phyloP scores from a whole-genome alignment of 805 yeast genomes.

The Lachancea cidri region DNA sequence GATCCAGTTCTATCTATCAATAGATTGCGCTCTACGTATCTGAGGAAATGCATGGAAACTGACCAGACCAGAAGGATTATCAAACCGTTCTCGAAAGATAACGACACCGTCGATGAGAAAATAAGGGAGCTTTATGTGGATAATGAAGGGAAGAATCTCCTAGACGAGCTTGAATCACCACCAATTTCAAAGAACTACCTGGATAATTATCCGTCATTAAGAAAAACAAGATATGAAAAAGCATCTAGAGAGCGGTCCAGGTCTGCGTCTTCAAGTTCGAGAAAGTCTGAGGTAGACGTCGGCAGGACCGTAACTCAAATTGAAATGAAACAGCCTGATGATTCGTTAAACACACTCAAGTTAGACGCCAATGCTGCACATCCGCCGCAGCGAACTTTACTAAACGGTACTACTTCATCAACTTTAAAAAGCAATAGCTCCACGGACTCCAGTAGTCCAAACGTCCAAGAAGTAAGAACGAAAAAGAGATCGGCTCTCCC shows the following conservation, averaged over 20 bases:
- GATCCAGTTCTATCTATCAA: conserved; percentile 26
- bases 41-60: conserved; percentile 24
- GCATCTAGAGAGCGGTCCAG: background rate
- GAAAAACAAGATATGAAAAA: conserved; percentile 4
- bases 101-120: conserved; percentile 9
- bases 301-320: background rate
- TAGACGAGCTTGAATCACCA: conserved; percentile 26
- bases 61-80: conserved; percentile 30
- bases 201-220: conserved; percentile 2
- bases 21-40: conserved; percentile 27
- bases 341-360: background rate
- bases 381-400: background rate
- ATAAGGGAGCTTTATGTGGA: conserved; percentile 16
- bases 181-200: conserved; percentile 21
- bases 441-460: background rate
- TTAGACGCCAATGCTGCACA: background rate
- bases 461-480: conserved; percentile 9
- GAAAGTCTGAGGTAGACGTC: background rate
- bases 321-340: background rate
- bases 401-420: background rate
- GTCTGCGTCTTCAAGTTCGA: background rate
- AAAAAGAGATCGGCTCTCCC: conserved; percentile 17
- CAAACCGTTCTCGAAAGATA: conserved; percentile 19
- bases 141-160: conserved; percentile 18
- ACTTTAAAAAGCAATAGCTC: background rate